These are phyloP conservation scores for Candida xyloterini DNA, from an alignment of 805 yeast species.

Conservation along the genomic window DNA sequence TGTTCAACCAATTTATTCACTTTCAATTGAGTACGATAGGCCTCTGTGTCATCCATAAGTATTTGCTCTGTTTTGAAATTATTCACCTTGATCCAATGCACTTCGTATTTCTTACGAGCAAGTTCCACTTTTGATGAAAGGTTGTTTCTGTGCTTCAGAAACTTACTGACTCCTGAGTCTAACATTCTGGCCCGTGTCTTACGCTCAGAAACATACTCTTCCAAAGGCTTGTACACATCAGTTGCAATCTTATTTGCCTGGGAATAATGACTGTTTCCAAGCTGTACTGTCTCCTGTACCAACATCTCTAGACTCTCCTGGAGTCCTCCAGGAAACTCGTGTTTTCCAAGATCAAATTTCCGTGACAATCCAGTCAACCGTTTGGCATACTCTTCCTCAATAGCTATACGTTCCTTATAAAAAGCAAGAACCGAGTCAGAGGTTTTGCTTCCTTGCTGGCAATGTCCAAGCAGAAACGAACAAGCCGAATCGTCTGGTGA, in stretches of 20 bases:
- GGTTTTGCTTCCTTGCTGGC: conserved; percentile 59
- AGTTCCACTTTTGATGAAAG: conserved; percentile 36
- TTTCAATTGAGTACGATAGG: conserved; percentile 56
- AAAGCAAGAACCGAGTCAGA: conserved; percentile 46
- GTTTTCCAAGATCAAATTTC: conserved; percentile 24
- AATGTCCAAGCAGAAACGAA: conserved; percentile 48
- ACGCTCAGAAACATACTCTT: conserved; percentile 48
- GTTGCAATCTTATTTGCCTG: conserved; percentile 48
- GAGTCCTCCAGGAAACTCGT: conserved; percentile 55
- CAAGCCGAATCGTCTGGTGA: conserved; percentile 62
- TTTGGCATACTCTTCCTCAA: conserved; percentile 73
- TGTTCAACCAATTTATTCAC: conserved; percentile 46
- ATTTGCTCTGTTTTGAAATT: conserved; percentile 59
- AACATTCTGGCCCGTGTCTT: conserved; percentile 53
- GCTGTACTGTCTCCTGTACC: conserved; percentile 53
- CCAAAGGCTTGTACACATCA: conserved; percentile 51
- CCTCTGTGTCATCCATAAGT: conserved; percentile 71
- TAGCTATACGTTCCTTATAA: conserved; percentile 52
- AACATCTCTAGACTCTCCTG: conserved; percentile 59
- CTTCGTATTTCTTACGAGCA: conserved; percentile 49
- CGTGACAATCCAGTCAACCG: conserved; percentile 50
- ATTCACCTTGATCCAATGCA: conserved; percentile 56
- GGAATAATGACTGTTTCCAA: conserved; percentile 54
- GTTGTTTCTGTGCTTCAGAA: conserved; percentile 45
- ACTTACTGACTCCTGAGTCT: conserved; percentile 54